Evolutionary conservation across 257 asterid species (phyloP), one percentile per base, ranked within the genome.

Genomic region (Asclepias syriaca): DNA sequence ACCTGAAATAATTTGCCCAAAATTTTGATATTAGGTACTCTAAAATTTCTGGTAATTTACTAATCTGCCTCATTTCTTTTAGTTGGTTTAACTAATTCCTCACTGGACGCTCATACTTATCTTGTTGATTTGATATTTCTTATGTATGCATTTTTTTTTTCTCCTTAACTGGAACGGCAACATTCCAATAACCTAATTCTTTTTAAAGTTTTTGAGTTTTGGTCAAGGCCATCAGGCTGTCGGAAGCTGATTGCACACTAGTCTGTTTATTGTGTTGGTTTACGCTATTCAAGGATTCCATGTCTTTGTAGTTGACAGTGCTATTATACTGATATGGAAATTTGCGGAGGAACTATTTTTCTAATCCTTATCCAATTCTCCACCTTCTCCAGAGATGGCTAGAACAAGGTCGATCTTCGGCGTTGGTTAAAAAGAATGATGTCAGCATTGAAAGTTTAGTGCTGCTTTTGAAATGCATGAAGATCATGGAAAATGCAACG

Each of bases 401-500:
- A 75, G 79, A 84, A 68, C 82, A 75, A 74, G 79, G 83, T 71
- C 71, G 85, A 8, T 69, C 69, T 73, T 75, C 72, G 58, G 73
- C 75, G n/a, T 70, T 72, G 63, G 86, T 79, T 59, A 70, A 72
- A 55, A 86, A 83, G 54, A 84, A 85, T 76, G 70, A 55, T 78
- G 60, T 16, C 18, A 88, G 78, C 70, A 72, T 81, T 27, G 93
- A 88, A 74, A 85, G 92, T 83, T 72, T 90, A 54, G 80, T 84
- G 70, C 75, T 88, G 77, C 91, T 88, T 71, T 78, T 90, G 79
- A 90, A 84, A 80, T 90, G 95, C 79, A 81, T 90, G 75, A 88
- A 87, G 80, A 84, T 88, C 74, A 90, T 88, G 96, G 96, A 90
- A 83, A 90, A 90, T 72, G 84, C 93, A 57, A 84, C 96, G 51